phyloP scores from a whole-genome alignment of 306 rosid species.

The barrel medic (Medicago truncatula) region MtrunA17r5.0-ANR NC_053045.1:35757001-35757500 shows the following conservation, averaged over 20 bases:
- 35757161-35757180: not conserved
- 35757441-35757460: conserved; percentile 39
- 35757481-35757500: conserved; percentile 49
- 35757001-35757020: conserved; percentile 85
- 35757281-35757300: conserved; percentile 99
- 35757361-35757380: conserved; percentile 76
- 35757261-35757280: conserved; percentile 78
- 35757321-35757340: conserved; percentile 99
- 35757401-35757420: conserved; percentile 43
- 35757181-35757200: conserved; percentile 22
- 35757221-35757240: conserved; percentile 50
- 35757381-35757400: conserved; percentile 68
- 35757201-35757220: conserved; percentile 32
- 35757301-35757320: conserved; percentile 99
- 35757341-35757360: conserved; percentile 83
- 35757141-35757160: conserved; percentile 80
- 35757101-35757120: conserved; percentile 74
- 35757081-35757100: conserved; percentile 89
- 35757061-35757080: conserved; percentile 75
- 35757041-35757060: conserved; percentile 73
- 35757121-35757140: conserved; percentile 35
- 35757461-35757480: conserved; percentile 32
- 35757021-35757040: conserved; percentile 86
- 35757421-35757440: conserved; percentile 38
- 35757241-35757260: conserved; percentile 86